Base-by-base conservation (phyloP, 2,329 filamentous ascomycete species). In the Fonsecaea erecta region DNA sequence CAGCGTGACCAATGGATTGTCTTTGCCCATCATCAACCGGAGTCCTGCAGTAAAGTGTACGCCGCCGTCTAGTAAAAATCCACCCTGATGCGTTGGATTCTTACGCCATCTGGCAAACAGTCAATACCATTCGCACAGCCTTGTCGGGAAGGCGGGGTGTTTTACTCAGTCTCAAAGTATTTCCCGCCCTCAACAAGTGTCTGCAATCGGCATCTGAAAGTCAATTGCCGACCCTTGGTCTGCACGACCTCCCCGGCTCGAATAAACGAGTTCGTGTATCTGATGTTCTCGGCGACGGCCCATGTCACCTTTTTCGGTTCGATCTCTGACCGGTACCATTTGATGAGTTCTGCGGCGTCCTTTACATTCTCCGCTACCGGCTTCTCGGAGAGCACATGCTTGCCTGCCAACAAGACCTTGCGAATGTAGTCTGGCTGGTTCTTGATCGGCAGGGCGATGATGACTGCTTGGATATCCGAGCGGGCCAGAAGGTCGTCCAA, bases 11-110 rank as follows among this genome's bases (percentile, higher is more conserved):
- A 81, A 73, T 1, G 78, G 76, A 52, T 82, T 79, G 5, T 78
- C 72, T 1, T 75, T 64, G 46, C 82, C 77, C 3, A 87, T 74
- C 62, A 87, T 71, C 46, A 83, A 68, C 24, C 85, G 76, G 40
- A 84, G 77, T 1, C 76, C 83, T 28, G 85, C 85, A 34, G 84
- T 74, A 64, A 82, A 82, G 69, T 87, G 85, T 16, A 87, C 81
- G 1, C 85, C 85, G 2, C 82, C 85, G 64, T 88, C 85, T 1
- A 88, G 78, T 52, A 88, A 69, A 66, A 87, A 87, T 0, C 85
- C 85, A 21, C 85, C 85, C 71, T 87, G 84, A 70, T 86, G 82
- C 34, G 79, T 78, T 0, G 85, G 84, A 16, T 71, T 78, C 73
- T 86, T 85, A 43, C 85, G 82, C 85, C 85, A 87, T 18, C 67